Conservation (phyloP, 371 early-diverging fungal genomes). For the Encephalitozoon cuniculi region DNA sequence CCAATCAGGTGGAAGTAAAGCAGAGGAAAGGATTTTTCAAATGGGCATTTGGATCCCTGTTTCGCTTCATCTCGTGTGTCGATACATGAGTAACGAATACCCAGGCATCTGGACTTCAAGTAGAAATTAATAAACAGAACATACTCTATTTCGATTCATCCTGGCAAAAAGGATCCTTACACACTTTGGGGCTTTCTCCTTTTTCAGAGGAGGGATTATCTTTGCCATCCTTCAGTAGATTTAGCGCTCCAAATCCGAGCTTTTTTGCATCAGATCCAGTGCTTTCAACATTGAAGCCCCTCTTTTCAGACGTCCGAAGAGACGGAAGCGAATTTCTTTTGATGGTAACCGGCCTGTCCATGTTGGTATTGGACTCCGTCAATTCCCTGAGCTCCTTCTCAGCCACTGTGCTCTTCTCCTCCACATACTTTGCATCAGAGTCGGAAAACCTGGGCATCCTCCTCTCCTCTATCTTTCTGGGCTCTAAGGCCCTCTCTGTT, state of each 20-base stretch:
- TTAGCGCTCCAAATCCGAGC: constrained; percentile 3
- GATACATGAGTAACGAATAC: neutral
- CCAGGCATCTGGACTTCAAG: neutral
- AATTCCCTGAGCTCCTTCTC: neutral
- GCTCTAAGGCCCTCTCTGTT: neutral
- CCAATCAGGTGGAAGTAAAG: neutral
- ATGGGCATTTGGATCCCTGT: neutral
- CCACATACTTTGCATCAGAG: neutral
- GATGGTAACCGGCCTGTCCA: neutral
- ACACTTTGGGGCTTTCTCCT: neutral
- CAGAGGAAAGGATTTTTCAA: constrained; percentile 6
- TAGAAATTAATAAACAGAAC: neutral
- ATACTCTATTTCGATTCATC: neutral
- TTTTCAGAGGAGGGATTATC: neutral
- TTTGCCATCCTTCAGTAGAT: neutral
- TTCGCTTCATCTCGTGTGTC: neutral
- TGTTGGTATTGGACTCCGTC: neutral
- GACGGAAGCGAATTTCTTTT: neutral
- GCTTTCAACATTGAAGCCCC: neutral
- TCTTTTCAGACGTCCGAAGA: neutral
- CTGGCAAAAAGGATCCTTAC: neutral
- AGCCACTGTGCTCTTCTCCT: neutral
- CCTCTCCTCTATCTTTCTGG: neutral
- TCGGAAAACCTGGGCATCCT: constrained; percentile 21
- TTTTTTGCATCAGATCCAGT: neutral